phyloP scores from a whole-genome alignment of 768 basidiomycete species.

The Suillus plorans region DNA sequence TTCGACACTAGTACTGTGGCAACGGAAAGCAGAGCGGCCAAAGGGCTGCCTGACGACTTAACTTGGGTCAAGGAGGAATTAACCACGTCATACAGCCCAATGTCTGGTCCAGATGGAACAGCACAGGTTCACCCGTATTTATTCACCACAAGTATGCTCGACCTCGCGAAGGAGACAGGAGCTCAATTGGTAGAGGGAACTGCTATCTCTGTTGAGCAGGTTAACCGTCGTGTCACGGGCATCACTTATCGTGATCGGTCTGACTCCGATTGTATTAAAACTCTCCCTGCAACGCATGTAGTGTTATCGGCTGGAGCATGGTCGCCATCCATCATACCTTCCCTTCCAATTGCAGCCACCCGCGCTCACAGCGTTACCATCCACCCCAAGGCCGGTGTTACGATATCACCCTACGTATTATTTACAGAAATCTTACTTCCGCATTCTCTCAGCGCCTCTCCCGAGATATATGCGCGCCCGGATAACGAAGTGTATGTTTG shows the following conservation, averaged over 20 bases:
- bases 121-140: constrained; percentile 78
- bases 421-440: constrained; percentile 72
- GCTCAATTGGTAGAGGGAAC: constrained; percentile 47
- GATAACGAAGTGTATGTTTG: constrained; percentile 74
- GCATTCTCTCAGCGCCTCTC: constrained; percentile 36
- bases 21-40: constrained; percentile 20
- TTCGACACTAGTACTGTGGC: constrained; percentile 22
- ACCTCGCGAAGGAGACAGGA: constrained; percentile 57
- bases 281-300: constrained; percentile 63
- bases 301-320: constrained; percentile 86
- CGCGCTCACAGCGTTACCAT: constrained; percentile 77
- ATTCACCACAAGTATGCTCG: constrained; percentile 73
- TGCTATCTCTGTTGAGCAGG: constrained; percentile 46
- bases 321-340: constrained; percentile 61
- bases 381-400: constrained; percentile 40
- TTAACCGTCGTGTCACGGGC: constrained; percentile 43
- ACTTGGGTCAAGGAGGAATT: constrained; percentile 55
- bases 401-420: constrained; percentile 73
- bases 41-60: constrained; percentile 50
- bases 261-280: constrained; percentile 25
- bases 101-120: constrained; percentile 52
- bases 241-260: constrained; percentile 38
- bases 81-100: constrained; percentile 59
- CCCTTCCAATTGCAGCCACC: constrained; percentile 58
- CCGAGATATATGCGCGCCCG: constrained; percentile 75